phyloP scores from a whole-genome alignment of 164 flowering plant species.

The Chimonanthus salicifolius region DNA sequence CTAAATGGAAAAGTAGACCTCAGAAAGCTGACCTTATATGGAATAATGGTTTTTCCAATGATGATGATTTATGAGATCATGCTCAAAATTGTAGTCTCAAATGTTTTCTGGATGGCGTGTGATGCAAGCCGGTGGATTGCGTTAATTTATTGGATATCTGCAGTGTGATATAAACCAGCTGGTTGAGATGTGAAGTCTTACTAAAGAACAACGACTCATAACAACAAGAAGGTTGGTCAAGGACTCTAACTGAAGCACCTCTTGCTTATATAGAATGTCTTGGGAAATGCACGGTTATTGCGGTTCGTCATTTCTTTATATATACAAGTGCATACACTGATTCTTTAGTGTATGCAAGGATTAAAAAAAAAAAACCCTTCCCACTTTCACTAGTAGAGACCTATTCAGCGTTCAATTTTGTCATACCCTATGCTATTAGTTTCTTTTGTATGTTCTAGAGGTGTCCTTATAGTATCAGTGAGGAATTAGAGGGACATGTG shows the following conservation, averaged over 20 bases:
- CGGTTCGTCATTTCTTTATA: no score
- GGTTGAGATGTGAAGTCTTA: neutral
- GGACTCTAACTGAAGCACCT: neutral
- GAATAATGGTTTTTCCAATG: no score
- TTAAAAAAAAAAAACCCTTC: no score
- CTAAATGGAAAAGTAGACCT: no score
- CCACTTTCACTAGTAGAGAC: no score
- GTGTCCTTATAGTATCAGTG: neutral
- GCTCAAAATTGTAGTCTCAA: neutral
- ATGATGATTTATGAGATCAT: neutral
- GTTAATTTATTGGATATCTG: neutral
- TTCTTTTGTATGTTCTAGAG: neutral
- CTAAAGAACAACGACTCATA: neutral
- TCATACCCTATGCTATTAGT: neutral
- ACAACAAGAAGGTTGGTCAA: neutral
- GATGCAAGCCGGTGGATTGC: neutral
- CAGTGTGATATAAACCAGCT: neutral
- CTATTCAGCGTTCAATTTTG: neutral
- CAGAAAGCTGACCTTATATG: no score
- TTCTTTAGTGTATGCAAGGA: no score
- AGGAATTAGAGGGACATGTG: neutral
- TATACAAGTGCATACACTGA: no score
- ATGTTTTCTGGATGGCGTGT: neutral
- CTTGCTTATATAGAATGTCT: no score
- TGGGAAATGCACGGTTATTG: no score